Conservation (phyloP, 1,284 basidiomycete genomes). For the Termitomyces sp. region DNA sequence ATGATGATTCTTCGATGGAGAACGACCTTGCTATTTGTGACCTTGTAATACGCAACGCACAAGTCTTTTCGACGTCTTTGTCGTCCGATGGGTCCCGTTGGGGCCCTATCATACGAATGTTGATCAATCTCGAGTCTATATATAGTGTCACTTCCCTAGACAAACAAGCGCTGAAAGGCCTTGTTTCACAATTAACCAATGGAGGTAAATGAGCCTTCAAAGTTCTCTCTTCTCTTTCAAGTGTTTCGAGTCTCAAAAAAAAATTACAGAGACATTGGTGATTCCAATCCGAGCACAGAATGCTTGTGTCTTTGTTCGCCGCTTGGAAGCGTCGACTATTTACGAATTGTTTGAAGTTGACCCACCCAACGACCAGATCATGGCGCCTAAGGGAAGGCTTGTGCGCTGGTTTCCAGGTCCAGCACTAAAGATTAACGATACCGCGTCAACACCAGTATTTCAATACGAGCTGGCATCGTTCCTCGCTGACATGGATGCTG, state of each 20-base stretch:
- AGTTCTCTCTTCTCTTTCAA: neutral
- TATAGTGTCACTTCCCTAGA: neutral
- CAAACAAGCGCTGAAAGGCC: conserved; percentile 4
- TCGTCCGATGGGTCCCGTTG: conserved; percentile 16
- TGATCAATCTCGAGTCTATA: conserved; percentile 16
- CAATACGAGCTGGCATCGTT: conserved; percentile 27
- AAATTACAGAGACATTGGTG: conserved; percentile 25
- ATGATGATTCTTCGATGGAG: conserved; percentile 22
- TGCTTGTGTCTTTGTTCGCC: conserved; percentile 36
- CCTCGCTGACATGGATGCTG: conserved; percentile 28
- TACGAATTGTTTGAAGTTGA: conserved; percentile 41
- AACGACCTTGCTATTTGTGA: conserved; percentile 23
- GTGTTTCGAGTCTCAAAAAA: neutral
- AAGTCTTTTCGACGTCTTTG: conserved; percentile 6
- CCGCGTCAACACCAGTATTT: conserved; percentile 19
- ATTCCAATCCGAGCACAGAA: conserved; percentile 39
- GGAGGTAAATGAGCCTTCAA: conserved; percentile 17
- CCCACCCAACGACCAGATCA: conserved; percentile 27
- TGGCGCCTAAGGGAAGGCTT: conserved; percentile 33
- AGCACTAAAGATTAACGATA: conserved; percentile 21
- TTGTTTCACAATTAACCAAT: conserved; percentile 12
- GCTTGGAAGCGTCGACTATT: conserved; percentile 16
- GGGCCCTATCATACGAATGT: conserved; percentile 21
- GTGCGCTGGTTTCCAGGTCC: conserved; percentile 28
- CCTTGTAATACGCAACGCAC: conserved; percentile 12